phyloP scores from a whole-genome alignment of 768 basidiomycete genomes.

The Coprinopsis marcescibilis region DNA sequence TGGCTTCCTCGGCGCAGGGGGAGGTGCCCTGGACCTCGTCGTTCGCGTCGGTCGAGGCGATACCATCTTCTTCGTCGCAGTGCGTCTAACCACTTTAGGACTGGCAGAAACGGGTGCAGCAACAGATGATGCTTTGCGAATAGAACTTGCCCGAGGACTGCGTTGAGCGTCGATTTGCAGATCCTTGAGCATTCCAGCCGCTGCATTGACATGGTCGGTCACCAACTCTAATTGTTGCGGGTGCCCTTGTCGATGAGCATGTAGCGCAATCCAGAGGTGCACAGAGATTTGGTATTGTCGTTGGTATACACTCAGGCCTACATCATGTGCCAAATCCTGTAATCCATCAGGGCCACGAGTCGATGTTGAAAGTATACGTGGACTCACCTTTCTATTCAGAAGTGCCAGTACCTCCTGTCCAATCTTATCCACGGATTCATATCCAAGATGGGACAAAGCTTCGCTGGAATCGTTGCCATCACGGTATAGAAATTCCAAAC shows the following conservation, averaged over 20 bases:
- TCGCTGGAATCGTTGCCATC: constrained; percentile 16
- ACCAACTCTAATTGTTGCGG: constrained; percentile 40
- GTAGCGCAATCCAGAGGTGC: constrained; percentile 67
- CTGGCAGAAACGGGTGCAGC: too few relatives aligned
- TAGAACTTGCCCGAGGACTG: constrained; percentile 4
- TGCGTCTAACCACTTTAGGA: constrained; percentile 19
- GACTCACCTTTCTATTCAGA: constrained; percentile 36
- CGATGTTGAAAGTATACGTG: background rate
- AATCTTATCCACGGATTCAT: constrained; percentile 29
- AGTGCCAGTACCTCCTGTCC: constrained; percentile 37
- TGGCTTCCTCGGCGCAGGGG: constrained; percentile 7
- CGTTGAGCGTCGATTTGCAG: too few relatives aligned
- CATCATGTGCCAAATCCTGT: constrained; percentile 32
- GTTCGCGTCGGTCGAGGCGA: constrained; percentile 18
- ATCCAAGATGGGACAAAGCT: constrained; percentile 11
- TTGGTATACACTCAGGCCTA: constrained; percentile 24
- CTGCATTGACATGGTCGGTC: constrained; percentile 47
- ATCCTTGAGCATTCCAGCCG: constrained; percentile 41
- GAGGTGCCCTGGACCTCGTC: constrained; percentile 17
- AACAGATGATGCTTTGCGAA: background rate
- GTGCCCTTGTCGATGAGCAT: constrained; percentile 54
- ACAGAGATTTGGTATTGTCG: constrained; percentile 47
- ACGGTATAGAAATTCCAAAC: constrained; percentile 48
- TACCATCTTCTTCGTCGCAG: constrained; percentile 13
- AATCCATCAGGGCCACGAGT: background rate